Evolutionary conservation across 2,329 filamentous ascomycete species (phyloP).

Genomic region (Rutstroemia sp.): DNA sequence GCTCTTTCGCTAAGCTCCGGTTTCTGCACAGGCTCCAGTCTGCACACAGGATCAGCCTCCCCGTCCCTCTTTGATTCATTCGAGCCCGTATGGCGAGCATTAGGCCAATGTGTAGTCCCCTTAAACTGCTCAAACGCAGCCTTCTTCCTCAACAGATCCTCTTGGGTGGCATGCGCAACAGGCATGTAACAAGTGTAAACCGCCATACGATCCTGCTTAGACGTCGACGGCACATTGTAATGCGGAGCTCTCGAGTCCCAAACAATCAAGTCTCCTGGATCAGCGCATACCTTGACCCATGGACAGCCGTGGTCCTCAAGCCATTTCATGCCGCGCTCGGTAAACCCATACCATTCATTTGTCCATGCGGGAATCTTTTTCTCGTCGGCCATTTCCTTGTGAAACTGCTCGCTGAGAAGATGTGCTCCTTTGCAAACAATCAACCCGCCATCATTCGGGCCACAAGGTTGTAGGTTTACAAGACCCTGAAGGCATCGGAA

Average conservation of each 20-base stretch:
- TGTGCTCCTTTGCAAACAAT: constrained; percentile 29
- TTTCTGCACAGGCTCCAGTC: not conserved
- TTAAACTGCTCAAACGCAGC: constrained; percentile 23
- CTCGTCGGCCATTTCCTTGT: not conserved
- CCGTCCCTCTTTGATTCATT: too few species aligned
- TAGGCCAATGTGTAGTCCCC: constrained; percentile 29
- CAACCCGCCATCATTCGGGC: constrained; percentile 30
- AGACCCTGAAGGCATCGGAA: constrained; percentile 39
- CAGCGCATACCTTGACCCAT: constrained; percentile 31
- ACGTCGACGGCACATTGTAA: too few species aligned
- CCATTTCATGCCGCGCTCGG: constrained; percentile 29
- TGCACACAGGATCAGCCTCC: too few species aligned
- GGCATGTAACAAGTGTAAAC: constrained; percentile 35
- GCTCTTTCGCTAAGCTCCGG: not conserved
- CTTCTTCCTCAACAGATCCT: constrained; percentile 23
- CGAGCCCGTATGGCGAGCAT: too few species aligned
- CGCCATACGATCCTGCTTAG: constrained; percentile 22
- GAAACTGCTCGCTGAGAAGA: constrained; percentile 27
- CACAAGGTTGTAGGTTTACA: constrained; percentile 32
- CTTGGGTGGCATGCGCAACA: constrained; percentile 26
- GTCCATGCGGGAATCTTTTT: too few species aligned
- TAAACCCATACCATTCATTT: constrained; percentile 27
- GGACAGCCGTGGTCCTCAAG: constrained; percentile 26
- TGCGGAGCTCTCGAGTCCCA: constrained; percentile 33
- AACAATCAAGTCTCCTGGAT: constrained; percentile 32